Conservation (phyloP, 768 basidiomycete genomes). For the Trametes coccinea region DNA sequence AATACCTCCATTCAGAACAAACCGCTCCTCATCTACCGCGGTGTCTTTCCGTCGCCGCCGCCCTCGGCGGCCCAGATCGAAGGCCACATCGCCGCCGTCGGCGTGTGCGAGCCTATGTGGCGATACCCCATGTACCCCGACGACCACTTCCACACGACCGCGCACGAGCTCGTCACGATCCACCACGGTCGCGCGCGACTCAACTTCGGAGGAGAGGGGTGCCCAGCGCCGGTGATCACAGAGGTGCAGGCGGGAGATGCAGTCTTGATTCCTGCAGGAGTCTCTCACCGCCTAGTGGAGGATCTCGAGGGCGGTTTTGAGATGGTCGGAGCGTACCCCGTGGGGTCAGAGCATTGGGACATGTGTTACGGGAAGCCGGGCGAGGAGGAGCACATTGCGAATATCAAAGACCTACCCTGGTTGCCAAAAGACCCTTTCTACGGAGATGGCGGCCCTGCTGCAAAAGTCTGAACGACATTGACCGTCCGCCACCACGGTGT, state of each 20-base stretch:
- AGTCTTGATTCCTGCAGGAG: slow-evolving; percentile 43
- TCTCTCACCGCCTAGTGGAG: slow-evolving; percentile 39
- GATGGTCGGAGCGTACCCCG: slow-evolving; percentile 45
- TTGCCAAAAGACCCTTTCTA: slow-evolving; percentile 43
- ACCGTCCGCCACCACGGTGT: neutral
- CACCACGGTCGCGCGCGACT: slow-evolving; percentile 35
- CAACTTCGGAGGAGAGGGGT: slow-evolving; percentile 43
- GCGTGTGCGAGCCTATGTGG: slow-evolving; percentile 42
- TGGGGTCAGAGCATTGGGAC: slow-evolving; percentile 38
- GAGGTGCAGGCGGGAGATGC: slow-evolving; percentile 41
- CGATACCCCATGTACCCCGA: slow-evolving; percentile 43
- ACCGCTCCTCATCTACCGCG: slow-evolving; percentile 42
- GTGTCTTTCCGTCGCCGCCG: slow-evolving; percentile 28
- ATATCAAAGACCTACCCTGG: slow-evolving; percentile 38
- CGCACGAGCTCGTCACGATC: slow-evolving; percentile 43
- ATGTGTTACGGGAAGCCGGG: slow-evolving; percentile 41
- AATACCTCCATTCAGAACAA: slow-evolving; percentile 38
- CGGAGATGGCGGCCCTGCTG: slow-evolving; percentile 39
- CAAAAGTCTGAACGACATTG: slow-evolving; percentile 28
- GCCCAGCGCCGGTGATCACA: slow-evolving; percentile 33
- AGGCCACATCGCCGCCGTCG: slow-evolving; percentile 35
- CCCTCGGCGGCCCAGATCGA: slow-evolving; percentile 33
- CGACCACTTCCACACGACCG: slow-evolving; percentile 45
- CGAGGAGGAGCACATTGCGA: slow-evolving; percentile 27
- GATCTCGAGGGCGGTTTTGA: slow-evolving; percentile 34